These are phyloP conservation scores for Silene uniflora DNA, from an alignment of 148 eudicot genomes.

Conservation along the genomic window DNA sequence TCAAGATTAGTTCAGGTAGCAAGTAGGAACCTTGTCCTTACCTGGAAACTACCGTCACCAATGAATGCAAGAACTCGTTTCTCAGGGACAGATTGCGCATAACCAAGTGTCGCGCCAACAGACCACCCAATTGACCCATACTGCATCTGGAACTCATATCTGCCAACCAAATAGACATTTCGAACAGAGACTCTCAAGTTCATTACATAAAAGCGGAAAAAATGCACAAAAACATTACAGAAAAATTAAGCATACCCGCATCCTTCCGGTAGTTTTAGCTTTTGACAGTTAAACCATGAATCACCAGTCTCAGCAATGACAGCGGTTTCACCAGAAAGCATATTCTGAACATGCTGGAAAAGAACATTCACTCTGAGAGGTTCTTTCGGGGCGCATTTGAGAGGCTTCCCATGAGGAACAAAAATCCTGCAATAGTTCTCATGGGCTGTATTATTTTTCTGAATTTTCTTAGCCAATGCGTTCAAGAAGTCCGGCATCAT, in stretches of 20 bases:
- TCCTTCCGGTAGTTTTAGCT: conserved; percentile 64
- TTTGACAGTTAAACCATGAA: conserved; percentile 87
- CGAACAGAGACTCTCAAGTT: background rate
- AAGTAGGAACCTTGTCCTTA: conserved; percentile 15
- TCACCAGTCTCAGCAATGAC: conserved; percentile 91
- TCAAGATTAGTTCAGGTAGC: too few species aligned
- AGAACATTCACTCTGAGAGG: conserved; percentile 72
- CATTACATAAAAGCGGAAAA: background rate
- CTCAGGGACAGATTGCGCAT: conserved; percentile 74
- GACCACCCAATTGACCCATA: conserved; percentile 98
- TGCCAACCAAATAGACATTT: conserved; percentile 9
- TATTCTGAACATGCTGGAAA: conserved; percentile 65
- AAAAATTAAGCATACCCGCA: conserved; percentile 53
- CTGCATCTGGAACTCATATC: conserved; percentile 93
- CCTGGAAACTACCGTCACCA: conserved; percentile 98
- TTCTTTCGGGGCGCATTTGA: conserved; percentile 49
- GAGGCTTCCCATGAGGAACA: conserved; percentile 65
- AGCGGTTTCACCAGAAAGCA: conserved; percentile 62
- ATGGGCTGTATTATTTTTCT: conserved; percentile 51
- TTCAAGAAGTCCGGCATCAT: conserved; percentile 68
- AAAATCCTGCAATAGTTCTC: conserved; percentile 74
- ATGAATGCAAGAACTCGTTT: conserved; percentile 89
- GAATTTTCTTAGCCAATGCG: conserved; percentile 51
- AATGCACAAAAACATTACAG: background rate
- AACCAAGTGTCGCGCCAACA: conserved; percentile 92